Evolutionary conservation across 179 eudicot genomes (phyloP), one percentile per base, ranked within the genome.

Genomic region (Actinidia polygama): DNA sequence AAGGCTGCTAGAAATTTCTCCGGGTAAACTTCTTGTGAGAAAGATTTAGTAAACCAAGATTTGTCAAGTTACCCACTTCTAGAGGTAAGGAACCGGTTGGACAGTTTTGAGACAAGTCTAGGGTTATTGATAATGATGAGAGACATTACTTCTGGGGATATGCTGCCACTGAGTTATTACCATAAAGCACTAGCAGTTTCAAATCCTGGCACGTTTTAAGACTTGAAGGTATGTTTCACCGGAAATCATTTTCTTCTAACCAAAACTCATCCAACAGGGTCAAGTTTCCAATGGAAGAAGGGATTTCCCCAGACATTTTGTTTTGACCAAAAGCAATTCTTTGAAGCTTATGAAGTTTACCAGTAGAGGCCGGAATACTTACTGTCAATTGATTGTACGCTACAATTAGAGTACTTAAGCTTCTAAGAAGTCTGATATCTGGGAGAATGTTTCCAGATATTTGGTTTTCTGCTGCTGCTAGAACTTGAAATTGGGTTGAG

Each of bases 381-480:
- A 85, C 79, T 19, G 83, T 73, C 26, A 84, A 82, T 59, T 30
- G 7, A 72, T 87, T 82, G 4, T 21, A 11, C 4, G 4, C 1
- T n/a, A 62, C 18, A 0, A 4, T 10, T 14, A 82, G 49, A 0
- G 7, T 3, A 5, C 49, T 30, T 64, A 87, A 21, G 11, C 11
- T n/a, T 5, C 21, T 23, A 26, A 85, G 78, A 46, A 58, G 80
- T 15, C 73, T 77, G 18, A 85, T 79, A 10, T 80, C 82, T 7
- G 10, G 24, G 47, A 87, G 89, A 59, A 87, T 82, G 18, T 70
- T 58, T 46, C 86, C 87, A 63, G 7, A 51, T 78, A 87, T 79
- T 6, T 71, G 7, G 53, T 85, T 85, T 7, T 3, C 1, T 0
- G 11, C 19, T 15, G 85, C 0, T 6, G 6, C 2, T 9, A 87